Conservation (phyloP, 768 basidiomycete genomes). For the Lentinus brumalis region DNA sequence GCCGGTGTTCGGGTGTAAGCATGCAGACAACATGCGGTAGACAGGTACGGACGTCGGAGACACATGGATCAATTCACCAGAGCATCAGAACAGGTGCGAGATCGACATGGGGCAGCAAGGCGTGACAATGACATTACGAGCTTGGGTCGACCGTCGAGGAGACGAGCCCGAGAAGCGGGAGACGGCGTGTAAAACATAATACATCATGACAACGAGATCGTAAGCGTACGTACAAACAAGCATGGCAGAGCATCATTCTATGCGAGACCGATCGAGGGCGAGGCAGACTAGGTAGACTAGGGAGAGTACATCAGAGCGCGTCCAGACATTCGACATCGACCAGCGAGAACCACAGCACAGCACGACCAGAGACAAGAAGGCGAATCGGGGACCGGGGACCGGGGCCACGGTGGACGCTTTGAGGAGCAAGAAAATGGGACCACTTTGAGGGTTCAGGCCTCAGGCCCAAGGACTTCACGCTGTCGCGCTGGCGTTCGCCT, state of each 20-base stretch:
- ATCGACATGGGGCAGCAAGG: too few relatives aligned
- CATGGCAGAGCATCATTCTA: slow-evolving; percentile 6
- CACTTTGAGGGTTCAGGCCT: background rate
- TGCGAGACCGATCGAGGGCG: background rate
- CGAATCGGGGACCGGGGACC: background rate
- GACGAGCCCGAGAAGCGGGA: background rate
- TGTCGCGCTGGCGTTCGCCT: background rate
- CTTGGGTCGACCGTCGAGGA: background rate
- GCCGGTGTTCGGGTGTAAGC: too few relatives aligned
- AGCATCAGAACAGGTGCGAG: background rate
- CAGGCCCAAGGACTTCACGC: background rate
- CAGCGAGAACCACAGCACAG: slow-evolving; percentile 11
- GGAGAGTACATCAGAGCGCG: slow-evolving; percentile 5
- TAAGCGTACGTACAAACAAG: slow-evolving; percentile 8
- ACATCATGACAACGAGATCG: slow-evolving; percentile 1
- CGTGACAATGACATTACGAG: background rate
- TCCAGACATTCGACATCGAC: slow-evolving; percentile 12
- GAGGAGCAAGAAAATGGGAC: background rate
- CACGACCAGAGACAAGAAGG: slow-evolving; percentile 12
- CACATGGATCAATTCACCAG: background rate
- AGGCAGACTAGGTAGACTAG: background rate
- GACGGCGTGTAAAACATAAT: slow-evolving; percentile 1
- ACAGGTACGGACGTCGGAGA: background rate
- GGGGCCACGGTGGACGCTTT: background rate
- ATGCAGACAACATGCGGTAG: background rate